Evolutionary conservation across 805 yeast species (phyloP), one percentile per base, ranked within the genome.

Genomic region (Priceomyces castillae): DNA sequence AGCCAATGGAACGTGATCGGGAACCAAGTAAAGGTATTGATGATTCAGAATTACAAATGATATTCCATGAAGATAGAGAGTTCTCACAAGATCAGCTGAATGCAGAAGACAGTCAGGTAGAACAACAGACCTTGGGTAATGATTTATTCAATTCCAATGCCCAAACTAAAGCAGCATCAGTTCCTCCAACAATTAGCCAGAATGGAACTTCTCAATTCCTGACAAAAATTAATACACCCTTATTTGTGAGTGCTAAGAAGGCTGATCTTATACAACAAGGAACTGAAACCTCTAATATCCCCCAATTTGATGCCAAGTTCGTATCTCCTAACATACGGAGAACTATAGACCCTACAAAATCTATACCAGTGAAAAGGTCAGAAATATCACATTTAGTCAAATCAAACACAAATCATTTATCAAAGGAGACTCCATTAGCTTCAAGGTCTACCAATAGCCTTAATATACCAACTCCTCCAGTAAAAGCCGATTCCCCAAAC

Each of bases 261-360:
- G 90, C 90, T 0, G 77, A 77, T 28, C 65, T 74, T 7, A 61
- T 84, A 7, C 82, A 76, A 48, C 82, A 76, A 47, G 67, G 69
- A 19, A 47, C 56, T 7, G 63, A 67, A 4, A 61, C 62, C 3
- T 59, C 74, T n/a, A 80, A 73, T 50, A 74, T 82, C 38, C 80
- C 86, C 0, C 78, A 74, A 40, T 78, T 73, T 48, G 77, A 80
- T 47, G 61, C 71, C 30, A 56, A 77, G 76, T 61, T 60, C 41
- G 79, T 77, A 34, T 78, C 78, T 4, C 76, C 74, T 11, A 75
- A 71, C 49, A 76, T 80, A 42, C 55, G 68, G 35, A 59, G 73
- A 15, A 81, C 84, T 0, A 68, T 84, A 11, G 90, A 86, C 58
- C 92, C 84, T 37, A 71, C 75, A 1, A 81, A 77, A 44, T 84